Percentiles rank a stretch among this genome's conserved stretches.
phyloP scores from a whole-genome alignment of 306 rosid species.

The Trifolium repens region DNA sequence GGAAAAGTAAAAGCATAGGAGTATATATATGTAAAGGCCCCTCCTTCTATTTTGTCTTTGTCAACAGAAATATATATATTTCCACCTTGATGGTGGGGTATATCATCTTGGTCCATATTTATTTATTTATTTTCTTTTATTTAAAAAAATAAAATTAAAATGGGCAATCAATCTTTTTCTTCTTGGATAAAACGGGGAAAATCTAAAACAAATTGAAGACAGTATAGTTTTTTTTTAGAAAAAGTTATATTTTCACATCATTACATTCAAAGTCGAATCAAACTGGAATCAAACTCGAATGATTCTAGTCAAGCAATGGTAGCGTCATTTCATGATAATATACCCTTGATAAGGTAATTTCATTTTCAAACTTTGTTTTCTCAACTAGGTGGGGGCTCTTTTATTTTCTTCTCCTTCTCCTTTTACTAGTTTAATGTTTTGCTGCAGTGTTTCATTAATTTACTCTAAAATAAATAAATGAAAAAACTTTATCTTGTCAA shows the following conservation, averaged over 20 bases:
- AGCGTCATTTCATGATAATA: conserved; percentile 40
- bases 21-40: conserved; percentile 42
- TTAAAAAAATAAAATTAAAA: not conserved
- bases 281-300: conserved; percentile 11
- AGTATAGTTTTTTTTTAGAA: too few species aligned
- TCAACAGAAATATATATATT: conserved; percentile 43
- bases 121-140: not conserved
- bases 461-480: conserved; percentile 5
- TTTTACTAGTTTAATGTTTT: not conserved
- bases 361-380: conserved; percentile 41
- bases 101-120: conserved; percentile 36
- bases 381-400: conserved; percentile 44
- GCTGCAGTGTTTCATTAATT: conserved; percentile 26
- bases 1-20: conserved; percentile 36
- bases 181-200: conserved; percentile 24
- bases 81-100: conserved; percentile 51
- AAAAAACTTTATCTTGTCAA: not conserved
- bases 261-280: not conserved
- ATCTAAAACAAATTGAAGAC: not conserved
- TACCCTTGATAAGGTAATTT: conserved; percentile 29
- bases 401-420: conserved; percentile 17
- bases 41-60: conserved; percentile 46
- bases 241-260: conserved; percentile 4
- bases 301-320: conserved; percentile 19
- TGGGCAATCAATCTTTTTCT: not conserved